These are phyloP conservation scores for Talaromyces sp. DNA, from an alignment of 2,329 filamentous ascomycete genomes.

Conservation along the genomic window DNA sequence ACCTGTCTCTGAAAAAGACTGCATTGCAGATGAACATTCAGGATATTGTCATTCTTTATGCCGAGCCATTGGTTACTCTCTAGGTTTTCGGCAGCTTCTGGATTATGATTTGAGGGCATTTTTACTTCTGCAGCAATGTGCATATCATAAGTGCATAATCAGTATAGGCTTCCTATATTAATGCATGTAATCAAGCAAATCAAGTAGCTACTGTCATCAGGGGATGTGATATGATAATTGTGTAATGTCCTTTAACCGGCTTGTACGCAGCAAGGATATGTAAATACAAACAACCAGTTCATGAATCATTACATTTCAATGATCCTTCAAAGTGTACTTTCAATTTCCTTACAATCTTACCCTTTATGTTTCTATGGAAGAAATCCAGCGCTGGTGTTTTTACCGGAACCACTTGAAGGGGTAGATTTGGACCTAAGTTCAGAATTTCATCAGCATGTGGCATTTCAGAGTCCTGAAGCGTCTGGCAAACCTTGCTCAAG, in stretches of 20 bases:
- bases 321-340: neutral
- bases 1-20: conserved; percentile 46
- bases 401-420: neutral
- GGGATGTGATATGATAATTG: neutral
- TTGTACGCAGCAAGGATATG: neutral
- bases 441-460: neutral
- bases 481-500: neutral
- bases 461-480: neutral
- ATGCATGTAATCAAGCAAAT: neutral
- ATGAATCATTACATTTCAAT: neutral
- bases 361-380: neutral
- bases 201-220: neutral
- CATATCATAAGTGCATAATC: no score
- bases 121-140: neutral
- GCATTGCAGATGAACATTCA: conserved; percentile 25
- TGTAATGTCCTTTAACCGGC: neutral
- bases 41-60: conserved; percentile 36
- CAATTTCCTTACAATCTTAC: neutral
- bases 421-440: neutral
- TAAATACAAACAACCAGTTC: neutral
- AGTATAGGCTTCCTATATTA: neutral
- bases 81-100: neutral
- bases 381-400: neutral
- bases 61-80: conserved; percentile 23
- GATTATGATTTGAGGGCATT: neutral